Percentiles rank a stretch among this genome's conserved stretches.
Evolutionary conservation across 495 filamentous ascomycete genomes (phyloP).

Genomic region (Daldinia bambusicola): DNA sequence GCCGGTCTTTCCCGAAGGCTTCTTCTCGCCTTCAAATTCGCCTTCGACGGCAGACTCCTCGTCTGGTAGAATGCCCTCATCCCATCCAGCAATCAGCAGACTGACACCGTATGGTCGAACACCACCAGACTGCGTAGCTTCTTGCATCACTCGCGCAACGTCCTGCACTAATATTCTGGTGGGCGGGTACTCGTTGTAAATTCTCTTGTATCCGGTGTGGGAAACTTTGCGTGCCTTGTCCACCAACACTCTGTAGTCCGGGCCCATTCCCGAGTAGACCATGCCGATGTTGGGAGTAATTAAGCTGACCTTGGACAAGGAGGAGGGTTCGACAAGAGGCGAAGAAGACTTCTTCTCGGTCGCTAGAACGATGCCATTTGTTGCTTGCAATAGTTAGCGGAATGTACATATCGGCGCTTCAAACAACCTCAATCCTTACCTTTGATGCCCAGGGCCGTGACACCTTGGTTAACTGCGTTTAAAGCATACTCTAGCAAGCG

Average conservation of each 20-base stretch:
- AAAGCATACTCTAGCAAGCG: slow-evolving; percentile 90
- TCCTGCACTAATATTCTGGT: slow-evolving; percentile 99
- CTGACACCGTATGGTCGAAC: slow-evolving; percentile 98
- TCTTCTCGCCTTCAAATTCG: slow-evolving; percentile 70
- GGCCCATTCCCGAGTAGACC: slow-evolving; percentile 99
- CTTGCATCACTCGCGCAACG: slow-evolving; percentile 97
- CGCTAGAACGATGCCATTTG: slow-evolving; percentile 98
- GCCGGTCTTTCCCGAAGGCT: slow-evolving; percentile 83
- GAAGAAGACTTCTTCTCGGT: slow-evolving; percentile 99
- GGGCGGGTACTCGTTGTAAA: slow-evolving; percentile 99
- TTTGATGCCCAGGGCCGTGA: slow-evolving; percentile 98
- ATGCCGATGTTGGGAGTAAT: slow-evolving; percentile 99
- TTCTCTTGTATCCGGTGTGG: slow-evolving; percentile 99
- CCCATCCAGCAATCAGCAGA: slow-evolving; percentile 95
- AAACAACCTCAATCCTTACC: slow-evolving; percentile 61
- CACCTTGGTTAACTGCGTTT: slow-evolving; percentile 98
- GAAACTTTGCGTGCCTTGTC: slow-evolving; percentile 98
- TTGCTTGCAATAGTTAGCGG: slow-evolving; percentile 66
- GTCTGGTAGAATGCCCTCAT: slow-evolving; percentile 92
- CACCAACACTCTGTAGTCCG: slow-evolving; percentile 96
- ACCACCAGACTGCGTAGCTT: slow-evolving; percentile 97
- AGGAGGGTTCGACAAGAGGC: slow-evolving; percentile 90
- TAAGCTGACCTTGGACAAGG: slow-evolving; percentile 95
- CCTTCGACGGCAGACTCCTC: slow-evolving; percentile 55
- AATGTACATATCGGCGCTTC: neutral